Evolutionary conservation across 306 rosid genomes (phyloP).

Genomic region (Luffa acutangula): DNA sequence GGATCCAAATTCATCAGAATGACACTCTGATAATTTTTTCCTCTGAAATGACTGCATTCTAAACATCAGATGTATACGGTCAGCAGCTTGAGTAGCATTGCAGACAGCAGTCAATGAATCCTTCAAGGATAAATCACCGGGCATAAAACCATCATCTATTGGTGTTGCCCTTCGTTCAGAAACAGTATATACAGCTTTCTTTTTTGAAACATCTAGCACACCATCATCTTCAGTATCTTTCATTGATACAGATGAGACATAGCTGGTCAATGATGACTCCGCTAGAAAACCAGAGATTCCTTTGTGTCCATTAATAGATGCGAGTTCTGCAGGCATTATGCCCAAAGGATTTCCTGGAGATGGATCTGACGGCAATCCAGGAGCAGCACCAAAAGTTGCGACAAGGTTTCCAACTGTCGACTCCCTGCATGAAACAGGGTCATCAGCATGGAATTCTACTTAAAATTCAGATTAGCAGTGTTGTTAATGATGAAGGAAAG

Average conservation of each 20-base stretch:
- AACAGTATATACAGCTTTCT: slow-evolving; percentile 44
- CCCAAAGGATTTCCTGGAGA: slow-evolving; percentile 52
- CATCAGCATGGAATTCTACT: slow-evolving; percentile 3
- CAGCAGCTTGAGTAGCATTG: slow-evolving; percentile 85
- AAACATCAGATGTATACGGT: slow-evolving; percentile 59
- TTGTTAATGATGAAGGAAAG: not conserved
- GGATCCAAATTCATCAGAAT: slow-evolving; percentile 37
- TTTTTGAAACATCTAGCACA: slow-evolving; percentile 26
- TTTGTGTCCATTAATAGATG: slow-evolving; percentile 66
- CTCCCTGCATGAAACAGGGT: slow-evolving; percentile 43
- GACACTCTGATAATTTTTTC: slow-evolving; percentile 33
- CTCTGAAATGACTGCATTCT: slow-evolving; percentile 78
- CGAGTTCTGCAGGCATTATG: slow-evolving; percentile 66
- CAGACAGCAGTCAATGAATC: slow-evolving; percentile 78
- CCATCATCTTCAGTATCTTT: slow-evolving; percentile 37
- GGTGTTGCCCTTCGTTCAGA: slow-evolving; percentile 68
- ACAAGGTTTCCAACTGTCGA: slow-evolving; percentile 58
- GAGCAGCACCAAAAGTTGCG: slow-evolving; percentile 38
- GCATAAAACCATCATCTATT: slow-evolving; percentile 29
- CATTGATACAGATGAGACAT: slow-evolving; percentile 40
- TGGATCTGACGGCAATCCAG: slow-evolving; percentile 68
- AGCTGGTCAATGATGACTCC: slow-evolving; percentile 49
- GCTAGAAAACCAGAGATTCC: slow-evolving; percentile 85
- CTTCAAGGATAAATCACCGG: slow-evolving; percentile 53
- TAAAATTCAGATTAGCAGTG: not conserved